A percentile compares a stretch with the other conserved stretches of the same genome.
These are phyloP conservation scores for Paecilomyces fulvus DNA, from an alignment of 2,329 filamentous ascomycete genomes.

Conservation along the genomic window DNA sequence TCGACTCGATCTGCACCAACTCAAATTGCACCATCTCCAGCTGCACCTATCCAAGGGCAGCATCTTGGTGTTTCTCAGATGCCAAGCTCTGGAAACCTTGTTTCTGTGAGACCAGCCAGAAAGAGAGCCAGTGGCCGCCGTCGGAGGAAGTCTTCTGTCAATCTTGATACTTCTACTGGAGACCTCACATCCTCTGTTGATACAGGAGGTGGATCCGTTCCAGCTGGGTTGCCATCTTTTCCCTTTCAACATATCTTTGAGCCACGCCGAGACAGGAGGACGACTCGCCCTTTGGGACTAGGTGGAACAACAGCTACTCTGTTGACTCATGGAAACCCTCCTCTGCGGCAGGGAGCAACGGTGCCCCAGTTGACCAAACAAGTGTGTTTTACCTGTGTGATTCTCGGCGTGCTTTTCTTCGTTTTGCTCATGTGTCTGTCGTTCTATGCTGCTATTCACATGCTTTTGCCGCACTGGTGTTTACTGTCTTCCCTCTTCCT, in stretches of 20 bases:
- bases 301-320: background rate
- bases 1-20: background rate
- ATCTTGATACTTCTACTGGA: background rate
- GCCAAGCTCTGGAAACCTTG: background rate
- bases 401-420: background rate
- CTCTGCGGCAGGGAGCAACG: background rate
- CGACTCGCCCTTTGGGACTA: background rate
- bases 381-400: background rate
- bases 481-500: background rate
- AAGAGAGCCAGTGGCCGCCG: background rate
- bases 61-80: background rate
- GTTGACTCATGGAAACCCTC: background rate
- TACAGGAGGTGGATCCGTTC: background rate
- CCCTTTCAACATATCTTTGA: background rate
- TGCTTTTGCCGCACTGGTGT: background rate
- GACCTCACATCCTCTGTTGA: background rate
- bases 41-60: background rate
- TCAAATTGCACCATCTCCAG: no score
- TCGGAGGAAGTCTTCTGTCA: background rate
- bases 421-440: slow-evolving; percentile 42
- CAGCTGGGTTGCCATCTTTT: background rate
- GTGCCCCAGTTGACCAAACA: background rate
- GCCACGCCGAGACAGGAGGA: background rate
- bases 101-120: background rate
- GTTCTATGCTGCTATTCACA: background rate